Percentiles rank a stretch among this genome's conserved stretches.
phyloP scores from a whole-genome alignment of 495 filamentous ascomycete genomes.

The Trichodelitschia bisporula region DNA sequence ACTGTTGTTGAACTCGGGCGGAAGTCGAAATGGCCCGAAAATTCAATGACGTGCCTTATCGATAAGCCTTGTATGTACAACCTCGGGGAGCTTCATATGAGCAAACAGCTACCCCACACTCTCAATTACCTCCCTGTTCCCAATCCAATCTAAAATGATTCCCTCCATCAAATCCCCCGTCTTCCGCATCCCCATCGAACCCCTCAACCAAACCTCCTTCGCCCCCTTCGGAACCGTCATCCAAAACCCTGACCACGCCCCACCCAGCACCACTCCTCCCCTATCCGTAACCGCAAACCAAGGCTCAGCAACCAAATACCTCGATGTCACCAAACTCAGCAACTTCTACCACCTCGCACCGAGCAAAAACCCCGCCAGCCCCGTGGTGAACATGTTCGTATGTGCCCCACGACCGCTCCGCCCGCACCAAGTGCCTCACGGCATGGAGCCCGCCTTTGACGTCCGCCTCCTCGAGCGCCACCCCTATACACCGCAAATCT shows the following conservation, averaged over 20 bases:
- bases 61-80: too few relatives aligned
- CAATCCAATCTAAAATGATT: too few relatives aligned
- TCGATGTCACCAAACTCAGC: constrained; percentile 41
- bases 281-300: constrained; percentile 44
- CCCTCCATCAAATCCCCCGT: neutral
- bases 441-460: constrained; percentile 24
- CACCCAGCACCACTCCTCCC: constrained; percentile 8
- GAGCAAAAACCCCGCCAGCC: constrained; percentile 29
- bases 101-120: too few relatives aligned
- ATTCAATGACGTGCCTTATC: too few relatives aligned
- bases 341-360: constrained; percentile 36
- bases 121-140: too few relatives aligned
- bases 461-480: constrained; percentile 72
- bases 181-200: constrained; percentile 15
- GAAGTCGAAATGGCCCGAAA: too few relatives aligned
- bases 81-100: too few relatives aligned
- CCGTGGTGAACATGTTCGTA: constrained; percentile 71
- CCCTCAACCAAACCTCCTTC: constrained; percentile 43
- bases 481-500: constrained; percentile 82
- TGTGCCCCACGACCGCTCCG: constrained; percentile 43
- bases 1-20: too few relatives aligned
- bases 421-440: neutral
- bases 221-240: constrained; percentile 65
- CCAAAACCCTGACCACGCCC: constrained; percentile 31
- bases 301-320: constrained; percentile 66